Evolutionary conservation across 352 stramenopile species (phyloP).

Genomic region (Phytophthora kernoviae): DNA sequence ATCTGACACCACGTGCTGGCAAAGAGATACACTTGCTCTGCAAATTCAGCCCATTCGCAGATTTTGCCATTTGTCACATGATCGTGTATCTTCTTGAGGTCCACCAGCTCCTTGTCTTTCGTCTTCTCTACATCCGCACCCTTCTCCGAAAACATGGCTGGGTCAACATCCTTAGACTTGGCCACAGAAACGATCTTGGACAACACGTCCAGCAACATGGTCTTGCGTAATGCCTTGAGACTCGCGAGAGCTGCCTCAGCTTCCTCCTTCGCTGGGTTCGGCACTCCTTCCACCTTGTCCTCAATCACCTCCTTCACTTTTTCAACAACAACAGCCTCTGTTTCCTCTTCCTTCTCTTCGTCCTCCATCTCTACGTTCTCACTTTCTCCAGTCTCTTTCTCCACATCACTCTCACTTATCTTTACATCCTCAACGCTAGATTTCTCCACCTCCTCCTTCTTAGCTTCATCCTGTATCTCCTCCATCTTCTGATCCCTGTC

Average conservation of each 20-base stretch:
- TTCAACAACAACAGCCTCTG: constrained; percentile 1
- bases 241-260: constrained; percentile 47
- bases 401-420: too few species aligned
- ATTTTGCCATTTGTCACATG: constrained; percentile 46
- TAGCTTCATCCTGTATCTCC: constrained; percentile 1
- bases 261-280: constrained; percentile 31
- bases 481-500: constrained; percentile 5
- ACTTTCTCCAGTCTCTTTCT: constrained; percentile 2
- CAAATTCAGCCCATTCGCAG: constrained; percentile 71
- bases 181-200: constrained; percentile 84
- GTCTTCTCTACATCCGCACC: neutral
- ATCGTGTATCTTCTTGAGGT: constrained; percentile 56
- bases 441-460: constrained; percentile 5
- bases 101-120: constrained; percentile 32
- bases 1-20: constrained; percentile 70
- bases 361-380: constrained; percentile 7
- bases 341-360: neutral
- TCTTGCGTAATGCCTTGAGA: constrained; percentile 58
- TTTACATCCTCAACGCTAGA: too few species aligned
- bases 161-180: constrained; percentile 73
- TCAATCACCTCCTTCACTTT: constrained; percentile 3
- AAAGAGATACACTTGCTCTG: constrained; percentile 73
- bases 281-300: constrained; percentile 12
- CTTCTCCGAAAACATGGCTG: constrained; percentile 50
- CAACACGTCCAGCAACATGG: constrained; percentile 79